These are phyloP conservation scores for Mycena rosella DNA, from an alignment of 768 basidiomycete species.

Conservation along the genomic window DNA sequence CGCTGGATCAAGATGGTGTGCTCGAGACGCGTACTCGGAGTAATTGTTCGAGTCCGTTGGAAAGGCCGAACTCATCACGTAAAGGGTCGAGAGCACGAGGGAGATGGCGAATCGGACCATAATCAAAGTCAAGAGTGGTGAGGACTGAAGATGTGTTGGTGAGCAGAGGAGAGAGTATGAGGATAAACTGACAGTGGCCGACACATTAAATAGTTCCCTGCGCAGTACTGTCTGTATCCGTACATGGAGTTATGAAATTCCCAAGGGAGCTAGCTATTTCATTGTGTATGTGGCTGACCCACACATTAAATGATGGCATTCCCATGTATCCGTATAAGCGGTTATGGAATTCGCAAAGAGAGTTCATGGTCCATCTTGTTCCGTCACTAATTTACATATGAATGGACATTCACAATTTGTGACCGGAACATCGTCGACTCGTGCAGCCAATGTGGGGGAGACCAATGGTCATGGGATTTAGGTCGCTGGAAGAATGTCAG, in stretches of 20 bases:
- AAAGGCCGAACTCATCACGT: too few species aligned
- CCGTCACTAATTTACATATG: slow-evolving; percentile 3
- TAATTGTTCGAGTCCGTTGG: slow-evolving; percentile 1
- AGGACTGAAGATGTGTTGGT: slow-evolving; percentile 1
- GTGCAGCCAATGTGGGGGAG: not conserved
- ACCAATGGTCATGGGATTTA: not conserved
- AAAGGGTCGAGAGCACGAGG: too few species aligned
- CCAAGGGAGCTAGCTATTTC: not conserved
- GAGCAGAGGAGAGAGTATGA: not conserved
- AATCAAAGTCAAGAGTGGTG: not conserved
- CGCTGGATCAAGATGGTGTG: not conserved
- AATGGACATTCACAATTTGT: slow-evolving; percentile 2
- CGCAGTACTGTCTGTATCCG: not conserved
- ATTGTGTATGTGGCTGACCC: too few species aligned
- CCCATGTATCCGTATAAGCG: slow-evolving; percentile 7
- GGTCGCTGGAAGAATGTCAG: not conserved
- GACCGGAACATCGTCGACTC: not conserved
- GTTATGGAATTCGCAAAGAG: slow-evolving; percentile 11
- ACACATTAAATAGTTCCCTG: slow-evolving; percentile 10
- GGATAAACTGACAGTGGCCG: not conserved
- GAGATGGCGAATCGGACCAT: not conserved
- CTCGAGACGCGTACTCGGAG: slow-evolving; percentile 2
- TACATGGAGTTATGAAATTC: slow-evolving; percentile 11
- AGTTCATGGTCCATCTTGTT: slow-evolving; percentile 1
- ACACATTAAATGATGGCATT: not conserved